These are phyloP conservation scores for Globisporangium paddicum DNA, from an alignment of 352 stramenopile species.

Conservation along the genomic window DNA sequence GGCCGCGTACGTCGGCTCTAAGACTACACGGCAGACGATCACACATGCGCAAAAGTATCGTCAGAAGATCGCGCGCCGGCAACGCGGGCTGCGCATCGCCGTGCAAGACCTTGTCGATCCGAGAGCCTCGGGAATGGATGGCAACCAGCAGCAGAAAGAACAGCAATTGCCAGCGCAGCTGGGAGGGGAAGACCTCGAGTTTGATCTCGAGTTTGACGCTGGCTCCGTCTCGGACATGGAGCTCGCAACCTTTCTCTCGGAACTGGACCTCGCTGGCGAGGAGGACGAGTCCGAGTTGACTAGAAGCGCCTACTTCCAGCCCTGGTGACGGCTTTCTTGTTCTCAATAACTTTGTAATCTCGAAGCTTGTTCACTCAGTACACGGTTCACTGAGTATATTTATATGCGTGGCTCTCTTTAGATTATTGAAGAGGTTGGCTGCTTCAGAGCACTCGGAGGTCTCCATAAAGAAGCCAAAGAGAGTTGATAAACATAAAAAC, in stretches of 20 bases:
- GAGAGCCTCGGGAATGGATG: neutral
- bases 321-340: neutral
- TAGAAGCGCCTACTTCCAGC: neutral
- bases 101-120: neutral
- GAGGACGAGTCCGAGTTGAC: neutral
- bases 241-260: neutral
- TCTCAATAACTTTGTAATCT: neutral
- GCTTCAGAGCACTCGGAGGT: neutral
- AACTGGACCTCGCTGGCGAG: neutral
- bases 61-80: conserved; percentile 50
- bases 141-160: neutral
- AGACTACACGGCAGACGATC: conserved; percentile 92
- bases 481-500: neutral
- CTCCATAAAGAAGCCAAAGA: neutral
- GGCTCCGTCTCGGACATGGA: neutral
- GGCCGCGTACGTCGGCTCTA: conserved; percentile 36
- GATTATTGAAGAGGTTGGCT: too few relatives aligned
- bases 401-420: too few relatives aligned
- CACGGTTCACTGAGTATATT: too few relatives aligned
- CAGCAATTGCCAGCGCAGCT: neutral
- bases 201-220: neutral
- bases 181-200: neutral
- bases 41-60: conserved; percentile 82
- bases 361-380: too few relatives aligned
- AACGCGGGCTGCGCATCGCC: neutral